These are phyloP conservation scores for Prunus kanzakura DNA, from an alignment of 306 rosid species.

Conservation along the genomic window DNA sequence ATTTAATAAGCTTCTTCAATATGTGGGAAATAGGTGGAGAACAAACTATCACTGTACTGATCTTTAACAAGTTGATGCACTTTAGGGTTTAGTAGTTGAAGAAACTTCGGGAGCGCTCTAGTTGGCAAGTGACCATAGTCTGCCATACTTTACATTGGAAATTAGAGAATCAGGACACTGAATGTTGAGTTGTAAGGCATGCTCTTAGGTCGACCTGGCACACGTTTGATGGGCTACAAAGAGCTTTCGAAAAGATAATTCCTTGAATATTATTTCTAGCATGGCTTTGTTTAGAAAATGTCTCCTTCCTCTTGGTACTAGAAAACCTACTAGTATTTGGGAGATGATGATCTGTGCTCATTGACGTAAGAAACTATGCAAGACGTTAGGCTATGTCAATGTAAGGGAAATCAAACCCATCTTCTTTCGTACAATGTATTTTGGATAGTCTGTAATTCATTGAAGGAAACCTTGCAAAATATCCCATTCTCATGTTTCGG, in stretches of 20 bases:
- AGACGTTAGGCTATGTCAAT: not conserved
- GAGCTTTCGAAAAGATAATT: not conserved
- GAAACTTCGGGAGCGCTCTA: not conserved
- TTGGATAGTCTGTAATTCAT: not conserved
- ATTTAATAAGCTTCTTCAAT: not conserved
- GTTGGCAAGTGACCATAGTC: not conserved
- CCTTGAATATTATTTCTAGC: not conserved
- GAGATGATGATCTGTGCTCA: not conserved
- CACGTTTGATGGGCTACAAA: not conserved
- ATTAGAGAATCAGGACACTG: not conserved
- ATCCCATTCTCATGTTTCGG: not conserved
- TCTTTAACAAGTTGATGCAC: not conserved
- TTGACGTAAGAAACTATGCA: not conserved
- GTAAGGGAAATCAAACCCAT: not conserved
- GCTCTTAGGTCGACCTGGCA: not conserved
- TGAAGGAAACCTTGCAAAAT: no score
- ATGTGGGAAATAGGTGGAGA: no score
- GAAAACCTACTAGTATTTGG: not conserved
- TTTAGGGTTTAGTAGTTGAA: not conserved
- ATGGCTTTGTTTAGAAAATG: not conserved
- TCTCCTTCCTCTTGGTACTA: not conserved
- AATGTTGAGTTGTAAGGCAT: not conserved
- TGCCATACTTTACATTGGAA: not conserved
- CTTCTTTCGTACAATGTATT: not conserved
- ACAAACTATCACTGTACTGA: not conserved